Base-by-base conservation (phyloP, 2,329 filamentous ascomycete genomes). In the Alternaria postmessia region DNA sequence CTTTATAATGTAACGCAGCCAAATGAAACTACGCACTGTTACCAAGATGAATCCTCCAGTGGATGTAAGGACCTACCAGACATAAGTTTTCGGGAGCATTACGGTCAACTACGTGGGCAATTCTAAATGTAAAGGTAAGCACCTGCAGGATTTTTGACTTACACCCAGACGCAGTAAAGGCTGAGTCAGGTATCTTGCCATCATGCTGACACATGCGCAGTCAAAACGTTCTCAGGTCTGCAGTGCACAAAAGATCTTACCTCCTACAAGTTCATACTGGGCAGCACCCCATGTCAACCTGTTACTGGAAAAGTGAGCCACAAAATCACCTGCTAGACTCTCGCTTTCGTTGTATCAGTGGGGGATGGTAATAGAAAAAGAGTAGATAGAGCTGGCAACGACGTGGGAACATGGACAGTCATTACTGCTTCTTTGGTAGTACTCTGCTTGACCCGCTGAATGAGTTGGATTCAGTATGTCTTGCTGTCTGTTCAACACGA, bases 371-470 rank as follows among this genome's bases (percentile, higher is more conserved):
- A 9, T 32, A 14, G 11, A 22, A 12, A 14, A 12, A 30, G 44
- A 28, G 44, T 48, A 34, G 28, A 34, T n/a, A 18, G 44, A 48
- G 44, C 28, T 48, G 44, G 44, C 44, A 48, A 48, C 28, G 18
- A 28, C 28, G 44, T 34, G 28, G 28, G 22, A 5, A 11, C 2
- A 16, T 48, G 18, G 44, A 48, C 44, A 34, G n/a, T 48, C 18
- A 34, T 48, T 48, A 48, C 44, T 26, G 3, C 18, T 18, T 3
- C 26, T 47, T 7, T 2, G 43, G 2, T 47, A 4, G 7, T 32
- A 34, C 32, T 30, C 3, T 20, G n/a, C 28, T 8, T 14, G 11
- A 7, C 44, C 32, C 18, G 3, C 28, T 48, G 7, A 14, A 11
- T 34, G 14, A 9, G 14, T 34, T 9, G 5, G 11, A 5, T 1